phyloP scores from a whole-genome alignment of 2,329 filamentous ascomycete genomes.

The Penicillium italicum region DNA sequence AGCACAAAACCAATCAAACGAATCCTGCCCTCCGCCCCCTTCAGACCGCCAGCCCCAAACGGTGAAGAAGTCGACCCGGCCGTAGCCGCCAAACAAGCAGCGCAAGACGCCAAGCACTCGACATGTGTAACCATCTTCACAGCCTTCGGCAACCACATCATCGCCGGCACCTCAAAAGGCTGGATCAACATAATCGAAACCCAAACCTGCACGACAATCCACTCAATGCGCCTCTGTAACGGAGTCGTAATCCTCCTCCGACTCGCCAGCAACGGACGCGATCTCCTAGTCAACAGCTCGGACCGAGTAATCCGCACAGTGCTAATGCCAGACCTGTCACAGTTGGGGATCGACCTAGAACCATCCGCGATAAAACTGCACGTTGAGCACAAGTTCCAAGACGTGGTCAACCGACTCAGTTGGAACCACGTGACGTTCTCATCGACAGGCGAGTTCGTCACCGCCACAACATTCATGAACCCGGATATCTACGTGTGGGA shows the following conservation, averaged over 20 bases:
- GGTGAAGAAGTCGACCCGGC: slow-evolving; percentile 59
- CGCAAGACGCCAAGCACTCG: slow-evolving; percentile 89
- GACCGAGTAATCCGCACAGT: slow-evolving; percentile 95
- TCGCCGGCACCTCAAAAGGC: slow-evolving; percentile 91
- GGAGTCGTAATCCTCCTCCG: slow-evolving; percentile 86
- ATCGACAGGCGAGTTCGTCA: slow-evolving; percentile 90
- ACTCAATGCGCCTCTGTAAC: slow-evolving; percentile 81
- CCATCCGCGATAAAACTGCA: slow-evolving; percentile 83
- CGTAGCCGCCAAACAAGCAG: slow-evolving; percentile 75
- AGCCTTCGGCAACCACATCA: slow-evolving; percentile 76
- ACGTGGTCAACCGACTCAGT: slow-evolving; percentile 87
- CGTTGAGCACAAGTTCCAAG: slow-evolving; percentile 96
- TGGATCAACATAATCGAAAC: slow-evolving; percentile 94
- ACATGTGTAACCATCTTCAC: slow-evolving; percentile 93
- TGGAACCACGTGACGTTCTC: slow-evolving; percentile 99
- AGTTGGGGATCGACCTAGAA: slow-evolving; percentile 60
- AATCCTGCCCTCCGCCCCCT: slow-evolving; percentile 75
- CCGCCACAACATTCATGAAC: slow-evolving; percentile 95
- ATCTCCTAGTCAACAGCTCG: slow-evolving; percentile 86
- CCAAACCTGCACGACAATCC: slow-evolving; percentile 73
- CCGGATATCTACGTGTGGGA: slow-evolving; percentile 99
- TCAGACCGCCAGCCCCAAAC: slow-evolving; percentile 63
- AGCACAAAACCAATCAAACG: slow-evolving; percentile 68
- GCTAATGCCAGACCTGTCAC: slow-evolving; percentile 71
- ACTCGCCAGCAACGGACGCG: slow-evolving; percentile 76